Evolutionary conservation across 1,139 yeast species (phyloP).

Genomic region (Debaryomyces sp.): DNA sequence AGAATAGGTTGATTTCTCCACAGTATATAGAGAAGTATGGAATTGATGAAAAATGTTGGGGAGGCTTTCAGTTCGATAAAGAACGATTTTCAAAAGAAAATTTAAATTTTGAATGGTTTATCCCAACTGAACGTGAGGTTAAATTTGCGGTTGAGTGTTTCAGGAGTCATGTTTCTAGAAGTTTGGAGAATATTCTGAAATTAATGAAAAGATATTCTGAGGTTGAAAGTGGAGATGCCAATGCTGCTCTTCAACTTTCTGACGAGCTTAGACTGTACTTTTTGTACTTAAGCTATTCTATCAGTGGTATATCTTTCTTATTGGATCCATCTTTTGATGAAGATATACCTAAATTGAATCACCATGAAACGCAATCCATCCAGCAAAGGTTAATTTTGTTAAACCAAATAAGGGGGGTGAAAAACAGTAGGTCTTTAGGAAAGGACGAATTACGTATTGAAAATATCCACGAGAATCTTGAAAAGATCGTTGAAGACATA

Average conservation of each 20-base stretch:
- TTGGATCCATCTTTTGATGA: conserved; percentile 69
- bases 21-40: conserved; percentile 30
- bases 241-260: conserved; percentile 26
- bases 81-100: conserved; percentile 42
- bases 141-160: conserved; percentile 64
- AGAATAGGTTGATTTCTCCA: conserved; percentile 56
- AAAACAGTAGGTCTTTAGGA: conserved; percentile 18
- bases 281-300: conserved; percentile 57
- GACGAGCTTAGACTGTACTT: conserved; percentile 61
- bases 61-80: conserved; percentile 62
- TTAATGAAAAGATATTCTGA: conserved; percentile 34
- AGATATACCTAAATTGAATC: conserved; percentile 42
- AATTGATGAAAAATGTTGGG: conserved; percentile 65
- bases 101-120: conserved; percentile 71
- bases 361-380: conserved; percentile 36
- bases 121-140: conserved; percentile 62
- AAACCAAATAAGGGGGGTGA: conserved; percentile 33
- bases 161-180: conserved; percentile 48
- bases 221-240: conserved; percentile 19
- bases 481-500: conserved; percentile 44
- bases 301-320: conserved; percentile 76
- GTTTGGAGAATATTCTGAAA: conserved; percentile 45
- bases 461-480: conserved; percentile 38
- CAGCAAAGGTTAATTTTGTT: conserved; percentile 37
- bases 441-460: conserved; percentile 33